These are phyloP conservation scores for Alternaria sp. DNA, from an alignment of 2,329 filamentous ascomycete genomes.

Conservation along the genomic window DNA sequence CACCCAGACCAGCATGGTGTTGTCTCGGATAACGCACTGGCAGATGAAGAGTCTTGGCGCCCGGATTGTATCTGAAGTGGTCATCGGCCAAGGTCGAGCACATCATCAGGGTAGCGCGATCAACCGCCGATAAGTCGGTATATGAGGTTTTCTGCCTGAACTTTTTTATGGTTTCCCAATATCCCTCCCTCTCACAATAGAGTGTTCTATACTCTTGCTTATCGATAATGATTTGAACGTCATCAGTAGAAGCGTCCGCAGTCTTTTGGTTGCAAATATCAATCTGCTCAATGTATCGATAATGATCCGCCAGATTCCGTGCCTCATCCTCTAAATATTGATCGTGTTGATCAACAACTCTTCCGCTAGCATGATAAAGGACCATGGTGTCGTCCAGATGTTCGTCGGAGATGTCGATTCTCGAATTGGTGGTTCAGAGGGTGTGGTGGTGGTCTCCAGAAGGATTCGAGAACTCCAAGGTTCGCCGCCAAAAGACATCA, in stretches of 20 bases:
- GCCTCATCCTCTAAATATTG: conserved; percentile 15
- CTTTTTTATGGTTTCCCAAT: background rate
- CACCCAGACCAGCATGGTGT: background rate
- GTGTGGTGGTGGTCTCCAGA: background rate
- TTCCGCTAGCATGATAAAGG: conserved; percentile 12
- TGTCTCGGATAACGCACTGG: conserved; percentile 14
- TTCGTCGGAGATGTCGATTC: background rate
- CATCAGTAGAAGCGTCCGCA: background rate
- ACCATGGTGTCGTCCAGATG: conserved; percentile 10
- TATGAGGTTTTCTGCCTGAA: background rate
- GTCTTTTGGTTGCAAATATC: background rate
- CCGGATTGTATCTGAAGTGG: conserved; percentile 16
- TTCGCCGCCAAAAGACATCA: background rate
- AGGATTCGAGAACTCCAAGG: background rate
- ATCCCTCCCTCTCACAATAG: background rate
- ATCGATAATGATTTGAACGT: conserved; percentile 10
- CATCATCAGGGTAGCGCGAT: conserved; percentile 15
- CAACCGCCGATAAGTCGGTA: no score
- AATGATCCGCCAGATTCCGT: background rate
- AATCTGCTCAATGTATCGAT: conserved; percentile 9
- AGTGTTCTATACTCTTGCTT: background rate
- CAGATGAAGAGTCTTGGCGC: conserved; percentile 1
- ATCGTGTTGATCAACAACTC: conserved; percentile 17
- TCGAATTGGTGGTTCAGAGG: background rate
- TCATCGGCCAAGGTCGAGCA: conserved; percentile 20